phyloP scores from a whole-genome alignment of 805 yeast species.

The Nakazawaea anatomiae region DNA sequence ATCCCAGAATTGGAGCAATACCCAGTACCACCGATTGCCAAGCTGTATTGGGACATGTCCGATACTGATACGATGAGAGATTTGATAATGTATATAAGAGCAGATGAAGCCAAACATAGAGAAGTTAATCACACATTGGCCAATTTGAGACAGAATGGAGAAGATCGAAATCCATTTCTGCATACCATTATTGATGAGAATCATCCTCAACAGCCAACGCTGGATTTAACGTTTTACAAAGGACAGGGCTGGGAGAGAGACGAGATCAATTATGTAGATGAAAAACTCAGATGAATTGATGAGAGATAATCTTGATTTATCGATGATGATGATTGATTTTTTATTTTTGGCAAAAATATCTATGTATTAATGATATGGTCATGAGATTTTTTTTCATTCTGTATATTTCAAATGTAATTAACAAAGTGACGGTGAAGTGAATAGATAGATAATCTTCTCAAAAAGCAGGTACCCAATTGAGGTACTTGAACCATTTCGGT shows the following conservation, averaged over 20 bases:
- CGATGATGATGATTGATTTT: no score
- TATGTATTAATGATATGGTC: no score
- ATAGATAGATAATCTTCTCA: not conserved
- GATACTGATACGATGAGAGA: constrained; percentile 51
- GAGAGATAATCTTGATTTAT: no score
- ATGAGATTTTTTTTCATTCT: no score
- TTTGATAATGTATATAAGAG: constrained; percentile 55
- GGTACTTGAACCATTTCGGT: constrained; percentile 81
- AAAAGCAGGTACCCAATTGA: constrained; percentile 46
- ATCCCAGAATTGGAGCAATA: constrained; percentile 41
- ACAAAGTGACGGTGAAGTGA: no score
- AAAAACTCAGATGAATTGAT: not conserved
- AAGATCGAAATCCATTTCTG: constrained; percentile 67
- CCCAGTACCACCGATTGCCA: constrained; percentile 53
- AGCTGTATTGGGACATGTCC: constrained; percentile 55
- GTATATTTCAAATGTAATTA: no score
- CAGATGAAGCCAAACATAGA: constrained; percentile 76
- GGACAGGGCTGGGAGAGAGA: constrained; percentile 29
- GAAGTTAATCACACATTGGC: constrained; percentile 78
- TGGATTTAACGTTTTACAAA: constrained; percentile 18
- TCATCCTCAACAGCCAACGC: constrained; percentile 22
- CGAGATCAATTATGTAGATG: constrained; percentile 17
- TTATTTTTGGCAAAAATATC: no score
- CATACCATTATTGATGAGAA: constrained; percentile 26
- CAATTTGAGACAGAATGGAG: constrained; percentile 36